Conservation (phyloP, 805 yeast genomes). For the Teunomyces kruisii region DNA sequence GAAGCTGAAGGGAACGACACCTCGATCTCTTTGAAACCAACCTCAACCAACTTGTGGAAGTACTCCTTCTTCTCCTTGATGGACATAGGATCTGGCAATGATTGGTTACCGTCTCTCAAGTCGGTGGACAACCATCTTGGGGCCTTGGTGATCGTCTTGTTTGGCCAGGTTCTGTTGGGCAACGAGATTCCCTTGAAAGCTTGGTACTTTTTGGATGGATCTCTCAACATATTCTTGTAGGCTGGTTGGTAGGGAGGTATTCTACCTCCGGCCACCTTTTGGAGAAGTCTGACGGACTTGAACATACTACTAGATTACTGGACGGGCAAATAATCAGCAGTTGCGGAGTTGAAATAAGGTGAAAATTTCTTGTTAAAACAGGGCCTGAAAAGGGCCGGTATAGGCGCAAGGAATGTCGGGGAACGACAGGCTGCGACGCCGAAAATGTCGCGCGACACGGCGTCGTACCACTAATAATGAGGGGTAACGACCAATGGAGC, state of each 20-base stretch:
- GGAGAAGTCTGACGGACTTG: conserved; percentile 23
- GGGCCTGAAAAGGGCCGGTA: conserved; percentile 2
- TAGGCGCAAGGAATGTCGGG: not conserved
- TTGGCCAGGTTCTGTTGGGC: conserved; percentile 72
- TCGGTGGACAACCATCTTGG: conserved; percentile 84
- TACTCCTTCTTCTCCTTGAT: conserved; percentile 71
- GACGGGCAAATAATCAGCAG: conserved; percentile 1
- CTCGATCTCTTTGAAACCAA: conserved; percentile 80
- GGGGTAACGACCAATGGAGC: not conserved
- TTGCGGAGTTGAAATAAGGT: conserved; percentile 1
- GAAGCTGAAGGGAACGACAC: conserved; percentile 82
- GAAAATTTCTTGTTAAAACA: not conserved
- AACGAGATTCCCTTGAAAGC: conserved; percentile 55
- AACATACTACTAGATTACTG: conserved; percentile 23
- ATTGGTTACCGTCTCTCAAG: conserved; percentile 78
- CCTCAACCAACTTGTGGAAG: conserved; percentile 67
- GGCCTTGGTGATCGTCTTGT: conserved; percentile 61
- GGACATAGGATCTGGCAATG: conserved; percentile 81
- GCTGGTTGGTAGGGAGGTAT: conserved; percentile 17
- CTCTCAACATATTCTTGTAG: conserved; percentile 55
- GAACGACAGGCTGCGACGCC: not conserved
- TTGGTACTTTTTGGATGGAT: conserved; percentile 64
- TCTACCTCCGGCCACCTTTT: conserved; percentile 23
- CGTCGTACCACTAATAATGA: not conserved
- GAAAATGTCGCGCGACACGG: conserved; percentile 1